phyloP scores from a whole-genome alignment of 2,329 filamentous ascomycete genomes.

The Venturia nashicola region DNA sequence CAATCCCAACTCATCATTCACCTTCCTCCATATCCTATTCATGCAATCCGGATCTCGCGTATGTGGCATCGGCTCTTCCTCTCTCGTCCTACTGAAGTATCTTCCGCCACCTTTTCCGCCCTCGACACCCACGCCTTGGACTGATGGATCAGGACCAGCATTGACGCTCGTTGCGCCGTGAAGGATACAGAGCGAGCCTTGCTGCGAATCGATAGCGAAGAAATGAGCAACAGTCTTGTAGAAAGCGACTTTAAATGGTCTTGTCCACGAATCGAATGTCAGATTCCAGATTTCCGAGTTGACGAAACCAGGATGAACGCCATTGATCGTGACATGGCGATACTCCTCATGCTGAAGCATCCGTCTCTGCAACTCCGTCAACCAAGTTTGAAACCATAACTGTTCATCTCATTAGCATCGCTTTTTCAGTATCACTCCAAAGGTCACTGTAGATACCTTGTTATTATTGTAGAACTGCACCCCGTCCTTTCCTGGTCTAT shows the following conservation, averaged over 20 bases:
- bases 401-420: not conserved
- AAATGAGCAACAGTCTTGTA: constrained; percentile 10
- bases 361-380: constrained; percentile 19
- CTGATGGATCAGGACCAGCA: constrained; percentile 12
- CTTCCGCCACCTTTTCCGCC: constrained; percentile 14
- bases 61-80: constrained; percentile 17
- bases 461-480: constrained; percentile 19
- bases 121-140: constrained; percentile 11
- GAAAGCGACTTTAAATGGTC: constrained; percentile 18
- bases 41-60: constrained; percentile 14
- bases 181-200: constrained; percentile 16
- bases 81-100: constrained; percentile 18
- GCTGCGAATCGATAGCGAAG: constrained; percentile 15
- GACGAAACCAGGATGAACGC: constrained; percentile 22
- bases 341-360: constrained; percentile 14
- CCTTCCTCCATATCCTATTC: constrained; percentile 15
- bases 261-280: constrained; percentile 18
- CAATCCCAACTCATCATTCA: constrained; percentile 14
- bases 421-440: not conserved
- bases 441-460: constrained; percentile 12
- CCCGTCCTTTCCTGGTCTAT: constrained; percentile 3
- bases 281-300: constrained; percentile 20
- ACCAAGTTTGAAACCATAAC: constrained; percentile 22
- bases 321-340: constrained; percentile 19
- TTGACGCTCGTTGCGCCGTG: constrained; percentile 14